phyloP scores from a whole-genome alignment of 495 filamentous ascomycete genomes.

The Viridothelium virens region DNA sequence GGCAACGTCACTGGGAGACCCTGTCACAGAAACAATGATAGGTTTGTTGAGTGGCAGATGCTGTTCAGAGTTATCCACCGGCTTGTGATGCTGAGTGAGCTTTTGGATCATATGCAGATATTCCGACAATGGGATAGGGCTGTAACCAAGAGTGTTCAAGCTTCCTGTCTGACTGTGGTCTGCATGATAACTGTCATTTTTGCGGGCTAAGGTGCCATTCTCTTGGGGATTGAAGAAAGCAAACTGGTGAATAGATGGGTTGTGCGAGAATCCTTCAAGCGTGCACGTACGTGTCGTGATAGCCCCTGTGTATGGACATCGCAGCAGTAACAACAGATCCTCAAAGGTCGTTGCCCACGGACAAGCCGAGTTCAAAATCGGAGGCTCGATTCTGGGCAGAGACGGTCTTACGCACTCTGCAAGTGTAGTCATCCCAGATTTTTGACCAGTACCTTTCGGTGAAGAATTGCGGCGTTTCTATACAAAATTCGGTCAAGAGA shows the following conservation, averaged over 20 bases:
- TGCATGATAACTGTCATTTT: background rate
- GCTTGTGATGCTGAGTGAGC: constrained; percentile 18
- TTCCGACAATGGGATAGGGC: constrained; percentile 31
- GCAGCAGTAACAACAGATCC: constrained; percentile 50
- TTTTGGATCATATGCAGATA: constrained; percentile 33
- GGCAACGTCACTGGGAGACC: constrained; percentile 43
- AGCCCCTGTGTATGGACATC: constrained; percentile 53
- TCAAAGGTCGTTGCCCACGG: constrained; percentile 59
- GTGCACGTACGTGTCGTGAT: constrained; percentile 62
- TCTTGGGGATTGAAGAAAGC: constrained; percentile 35
- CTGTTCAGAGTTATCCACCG: background rate
- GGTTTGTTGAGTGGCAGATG: constrained; percentile 36
- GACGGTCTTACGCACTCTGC: background rate
- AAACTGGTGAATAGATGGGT: constrained; percentile 40
- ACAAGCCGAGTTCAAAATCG: constrained; percentile 61
- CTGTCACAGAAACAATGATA: constrained; percentile 66
- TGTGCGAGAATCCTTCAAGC: constrained; percentile 51
- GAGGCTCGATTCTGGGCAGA: constrained; percentile 45
- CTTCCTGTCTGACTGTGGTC: constrained; percentile 27
- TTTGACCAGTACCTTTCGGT: too few species aligned
- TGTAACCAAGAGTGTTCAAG: constrained; percentile 42
- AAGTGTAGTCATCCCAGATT: background rate
- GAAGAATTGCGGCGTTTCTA: too few species aligned
- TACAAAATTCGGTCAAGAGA: too few species aligned
- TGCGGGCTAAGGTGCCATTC: constrained; percentile 1